These are phyloP conservation scores for Fraxinus dipetala DNA, from an alignment of 305 asterid species.

Conservation along the genomic window DNA sequence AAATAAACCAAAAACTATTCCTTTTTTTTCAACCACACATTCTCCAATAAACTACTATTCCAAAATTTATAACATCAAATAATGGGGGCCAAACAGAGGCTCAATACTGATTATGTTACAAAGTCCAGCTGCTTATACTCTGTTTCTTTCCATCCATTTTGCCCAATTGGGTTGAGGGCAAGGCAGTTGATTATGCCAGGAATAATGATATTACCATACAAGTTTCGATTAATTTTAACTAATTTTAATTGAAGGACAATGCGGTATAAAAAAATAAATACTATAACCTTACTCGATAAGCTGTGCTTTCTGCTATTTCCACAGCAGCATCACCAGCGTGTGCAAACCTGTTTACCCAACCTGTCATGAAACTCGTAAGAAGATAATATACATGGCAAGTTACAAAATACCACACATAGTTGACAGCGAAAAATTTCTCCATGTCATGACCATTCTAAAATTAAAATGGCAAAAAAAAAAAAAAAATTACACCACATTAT, in stretches of 20 bases:
- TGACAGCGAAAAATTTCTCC: not conserved
- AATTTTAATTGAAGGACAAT: not conserved
- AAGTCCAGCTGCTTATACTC: not conserved
- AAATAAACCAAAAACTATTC: too few species aligned
- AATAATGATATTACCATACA: not conserved
- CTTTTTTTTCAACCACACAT: not conserved
- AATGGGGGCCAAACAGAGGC: not conserved
- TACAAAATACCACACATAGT: slow-evolving; percentile 2
- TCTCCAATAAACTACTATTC: not conserved
- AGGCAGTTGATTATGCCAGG: not conserved
- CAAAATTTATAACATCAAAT: not conserved
- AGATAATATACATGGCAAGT: not conserved
- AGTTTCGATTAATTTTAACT: not conserved
- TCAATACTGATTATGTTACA: not conserved
- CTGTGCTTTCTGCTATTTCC: slow-evolving; percentile 89
- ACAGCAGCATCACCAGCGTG: slow-evolving; percentile 93
- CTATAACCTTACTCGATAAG: slow-evolving; percentile 55
- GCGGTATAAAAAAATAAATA: not conserved
- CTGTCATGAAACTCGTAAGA: slow-evolving; percentile 43
- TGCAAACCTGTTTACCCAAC: slow-evolving; percentile 99
- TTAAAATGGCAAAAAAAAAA: slow-evolving; percentile 1
- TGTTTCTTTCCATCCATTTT: slow-evolving; percentile 2
- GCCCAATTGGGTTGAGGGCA: not conserved
- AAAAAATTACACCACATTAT: not conserved
- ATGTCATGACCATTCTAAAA: not conserved